Evolutionary conservation across 2,329 filamentous ascomycete genomes (phyloP), one percentile per base, ranked within the genome.

Genomic region (Tolypocladium guangdongense): DNA sequence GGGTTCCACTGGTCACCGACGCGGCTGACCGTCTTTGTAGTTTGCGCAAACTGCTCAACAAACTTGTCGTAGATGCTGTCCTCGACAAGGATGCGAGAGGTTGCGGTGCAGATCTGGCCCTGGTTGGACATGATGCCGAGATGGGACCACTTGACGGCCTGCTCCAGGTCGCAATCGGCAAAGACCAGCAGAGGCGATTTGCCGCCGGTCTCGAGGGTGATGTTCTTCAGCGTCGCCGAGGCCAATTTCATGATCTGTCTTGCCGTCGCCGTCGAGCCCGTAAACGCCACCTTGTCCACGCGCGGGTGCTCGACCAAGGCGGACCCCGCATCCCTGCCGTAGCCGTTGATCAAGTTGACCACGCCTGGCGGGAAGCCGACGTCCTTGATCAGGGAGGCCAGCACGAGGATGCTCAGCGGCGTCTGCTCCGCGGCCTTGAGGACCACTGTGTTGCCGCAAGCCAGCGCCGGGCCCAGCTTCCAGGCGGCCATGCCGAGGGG

Each of bases 331-430:
- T 83, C 82, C 33, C 75, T 75, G 30, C 87, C 87, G 52, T 82
- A 77, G 0, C 88, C 88, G 55, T 89, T 89, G 54, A 90, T 66
- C 53, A 91, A 78, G 66, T 91, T 91, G 59, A 91, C 68, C 4
- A 91, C 87, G 39, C 88, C 88, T 0, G 87, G 81, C 3, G 88
- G 88, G 63, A 91, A 91, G 0, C 87, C 87, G 11, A 86, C 86
- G 62, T 90, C 77, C 56, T 81, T 81, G 57, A 90, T 76, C 27
- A 91, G 73, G 6, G 76, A 81, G 1, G 78, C 87, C 2, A 91
- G 71, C 60, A 83, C 81, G 3, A 86, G 69, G 63, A 83, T 80
- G 18, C 80, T 84, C 3, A 87, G 72, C 3, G 83, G 83, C 0
- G 83, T 86, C 68, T 86, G 82, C 63, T 87, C 83, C 11, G 83